Conservation (phyloP, 2,329 filamentous ascomycete species). For the Colletotrichum lini region DNA sequence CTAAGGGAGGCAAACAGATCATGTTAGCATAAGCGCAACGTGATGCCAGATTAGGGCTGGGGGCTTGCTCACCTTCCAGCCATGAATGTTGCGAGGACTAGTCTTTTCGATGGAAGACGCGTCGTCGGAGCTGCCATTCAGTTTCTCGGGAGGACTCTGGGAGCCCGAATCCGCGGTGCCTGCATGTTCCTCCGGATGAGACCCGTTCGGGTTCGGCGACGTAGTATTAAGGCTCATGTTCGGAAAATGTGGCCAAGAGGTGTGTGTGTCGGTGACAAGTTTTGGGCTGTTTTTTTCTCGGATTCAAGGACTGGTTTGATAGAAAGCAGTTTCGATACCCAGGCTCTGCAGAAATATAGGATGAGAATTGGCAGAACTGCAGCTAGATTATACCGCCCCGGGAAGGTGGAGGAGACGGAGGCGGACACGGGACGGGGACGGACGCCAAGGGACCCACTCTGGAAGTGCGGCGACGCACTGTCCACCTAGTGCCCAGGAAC, state of each 20-base stretch:
- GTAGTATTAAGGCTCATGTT: neutral
- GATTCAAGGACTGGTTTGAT: too few species aligned
- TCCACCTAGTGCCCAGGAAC: neutral
- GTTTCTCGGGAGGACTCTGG: neutral
- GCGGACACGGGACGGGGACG: conserved; percentile 3
- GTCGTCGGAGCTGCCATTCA: neutral
- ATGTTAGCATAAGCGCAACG: neutral
- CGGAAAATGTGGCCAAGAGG: neutral
- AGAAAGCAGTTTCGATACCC: too few species aligned
- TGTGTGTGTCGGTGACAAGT: too few species aligned
- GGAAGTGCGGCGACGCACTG: neutral
- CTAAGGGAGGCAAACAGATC: conserved; percentile 1
- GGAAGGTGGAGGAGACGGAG: neutral
- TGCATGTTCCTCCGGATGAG: neutral
- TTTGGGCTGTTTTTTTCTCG: too few species aligned
- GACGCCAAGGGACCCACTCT: neutral
- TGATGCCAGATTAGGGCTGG: neutral
- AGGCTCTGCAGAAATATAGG: neutral
- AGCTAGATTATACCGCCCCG: neutral
- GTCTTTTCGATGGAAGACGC: neutral
- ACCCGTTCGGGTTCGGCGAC: neutral
- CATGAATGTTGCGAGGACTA: neutral
- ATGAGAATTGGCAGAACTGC: neutral
- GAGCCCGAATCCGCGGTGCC: neutral
- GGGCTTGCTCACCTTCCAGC: neutral